Evolutionary conservation across 805 yeast genomes (phyloP), one percentile per base, ranked within the genome.

Genomic region (Saccharomyces paradoxus): DNA sequence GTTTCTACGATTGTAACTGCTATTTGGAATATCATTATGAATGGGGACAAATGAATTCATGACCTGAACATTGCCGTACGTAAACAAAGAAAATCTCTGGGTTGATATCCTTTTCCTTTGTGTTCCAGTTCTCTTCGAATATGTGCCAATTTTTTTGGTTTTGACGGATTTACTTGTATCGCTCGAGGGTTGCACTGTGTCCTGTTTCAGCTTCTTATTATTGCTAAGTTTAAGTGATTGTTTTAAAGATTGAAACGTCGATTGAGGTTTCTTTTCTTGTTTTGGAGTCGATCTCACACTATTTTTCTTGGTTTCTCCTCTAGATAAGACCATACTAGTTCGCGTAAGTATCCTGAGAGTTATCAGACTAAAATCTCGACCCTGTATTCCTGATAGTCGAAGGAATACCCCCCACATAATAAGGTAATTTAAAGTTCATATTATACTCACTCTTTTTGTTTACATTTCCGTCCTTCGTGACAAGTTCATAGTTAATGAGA

Each of bases 11-110:
- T 6, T 10, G 17, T 8, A 9, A 37, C 8, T 37, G 44, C 22
- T 37, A 37, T 17, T 17, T 17, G 17, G 22, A 37, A 17, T 9
- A 37, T 37, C 44, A 10, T 17, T 17, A 8, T 37, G 57, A 53
- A 26, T 30, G 6, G 55, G 27, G 7, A 53, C 41, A 9, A 53
- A 29, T 22, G 59, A 60, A 46, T 60, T 61, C 56, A 59, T 52
- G 5, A 63, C 69, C 46, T 54, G 60, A 1, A 68, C 70, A 37
- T 62, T 56, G 5, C 56, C 55, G 46, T 66, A 58, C 37, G 59
- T 58, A 54, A 69, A 70, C 32, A 70, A 57, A 2, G 71, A 58
- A 13, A 65, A 60, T 55, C 69, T 53, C 52, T 69, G 71, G 1
- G 71, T 67, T 8, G 71, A 68, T 10, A 58, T 49, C 37, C 71